These are phyloP conservation scores for Marasmius fiardii DNA, from an alignment of 1,284 basidiomycete genomes.

Conservation along the genomic window DNA sequence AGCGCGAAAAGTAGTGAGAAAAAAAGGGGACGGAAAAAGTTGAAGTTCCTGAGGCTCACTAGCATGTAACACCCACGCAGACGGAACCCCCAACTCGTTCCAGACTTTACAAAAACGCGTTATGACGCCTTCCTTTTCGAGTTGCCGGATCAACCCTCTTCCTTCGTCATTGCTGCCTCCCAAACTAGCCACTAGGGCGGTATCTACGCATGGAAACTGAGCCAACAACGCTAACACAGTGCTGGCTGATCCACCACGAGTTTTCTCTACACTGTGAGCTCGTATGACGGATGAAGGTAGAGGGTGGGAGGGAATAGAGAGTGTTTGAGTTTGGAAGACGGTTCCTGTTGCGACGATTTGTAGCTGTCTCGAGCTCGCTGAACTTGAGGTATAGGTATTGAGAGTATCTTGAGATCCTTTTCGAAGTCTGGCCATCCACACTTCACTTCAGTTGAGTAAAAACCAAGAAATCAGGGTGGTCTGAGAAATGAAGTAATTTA, in stretches of 20 bases:
- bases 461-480: too few relatives aligned
- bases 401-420: slow-evolving; percentile 10
- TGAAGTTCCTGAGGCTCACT: slow-evolving; percentile 39
- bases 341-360: slow-evolving; percentile 76
- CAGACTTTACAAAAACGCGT: slow-evolving; percentile 73
- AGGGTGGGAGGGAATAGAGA: slow-evolving; percentile 60
- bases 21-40: too few relatives aligned
- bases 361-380: slow-evolving; percentile 42
- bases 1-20: slow-evolving; percentile 1
- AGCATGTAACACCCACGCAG: slow-evolving; percentile 77
- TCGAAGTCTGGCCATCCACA: slow-evolving; percentile 10
- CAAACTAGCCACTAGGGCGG: slow-evolving; percentile 69
- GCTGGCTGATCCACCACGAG: slow-evolving; percentile 68
- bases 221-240: slow-evolving; percentile 69
- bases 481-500: too few relatives aligned
- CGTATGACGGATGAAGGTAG: slow-evolving; percentile 54
- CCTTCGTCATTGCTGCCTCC: slow-evolving; percentile 72
- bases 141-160: slow-evolving; percentile 52
- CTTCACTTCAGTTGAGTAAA: too few relatives aligned
- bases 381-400: slow-evolving; percentile 1
- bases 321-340: slow-evolving; percentile 70
- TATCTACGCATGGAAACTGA: slow-evolving; percentile 64
- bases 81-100: slow-evolving; percentile 67
- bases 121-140: slow-evolving; percentile 64
- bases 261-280: slow-evolving; percentile 64